These are phyloP conservation scores for Delitschia confertaspora DNA, from an alignment of 495 filamentous ascomycete species.

Conservation along the genomic window DNA sequence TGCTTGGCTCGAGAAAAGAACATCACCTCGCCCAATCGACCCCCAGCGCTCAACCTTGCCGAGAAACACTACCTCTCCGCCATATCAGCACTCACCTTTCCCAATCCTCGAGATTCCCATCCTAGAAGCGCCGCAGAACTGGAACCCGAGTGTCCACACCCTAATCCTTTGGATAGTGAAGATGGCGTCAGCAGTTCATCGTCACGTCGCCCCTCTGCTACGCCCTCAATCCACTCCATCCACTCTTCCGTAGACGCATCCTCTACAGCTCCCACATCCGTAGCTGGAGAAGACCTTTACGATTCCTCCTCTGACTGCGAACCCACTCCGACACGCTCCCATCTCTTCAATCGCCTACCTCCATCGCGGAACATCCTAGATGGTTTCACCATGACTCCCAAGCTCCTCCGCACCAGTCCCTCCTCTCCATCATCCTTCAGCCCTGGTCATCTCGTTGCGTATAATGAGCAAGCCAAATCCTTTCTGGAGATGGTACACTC, in stretches of 20 bases:
- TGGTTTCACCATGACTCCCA: neutral
- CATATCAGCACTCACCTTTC: constrained; percentile 5
- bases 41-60: constrained; percentile 18
- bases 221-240: constrained; percentile 10
- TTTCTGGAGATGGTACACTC: constrained; percentile 8
- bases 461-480: neutral
- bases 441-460: too few relatives aligned
- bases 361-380: constrained; percentile 5
- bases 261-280: constrained; percentile 10
- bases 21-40: constrained; percentile 7
- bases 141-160: too few relatives aligned
- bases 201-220: constrained; percentile 6
- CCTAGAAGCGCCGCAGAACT: too few relatives aligned
- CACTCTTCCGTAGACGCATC: constrained; percentile 7
- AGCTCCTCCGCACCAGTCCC: neutral
- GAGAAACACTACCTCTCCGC: constrained; percentile 28
- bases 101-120: constrained; percentile 1
- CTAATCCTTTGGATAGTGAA: constrained; percentile 11
- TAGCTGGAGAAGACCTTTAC: constrained; percentile 6
- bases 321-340: neutral
- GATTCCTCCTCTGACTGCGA: constrained; percentile 9
- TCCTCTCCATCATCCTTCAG: too few relatives aligned
- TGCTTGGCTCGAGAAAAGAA: constrained; percentile 20
- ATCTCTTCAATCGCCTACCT: constrained; percentile 1
- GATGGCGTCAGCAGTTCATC: neutral